Percentiles rank a stretch among this genome's conserved stretches.
phyloP scores from a whole-genome alignment of 2,329 filamentous ascomycete species.

The Beauveria australis region DNA sequence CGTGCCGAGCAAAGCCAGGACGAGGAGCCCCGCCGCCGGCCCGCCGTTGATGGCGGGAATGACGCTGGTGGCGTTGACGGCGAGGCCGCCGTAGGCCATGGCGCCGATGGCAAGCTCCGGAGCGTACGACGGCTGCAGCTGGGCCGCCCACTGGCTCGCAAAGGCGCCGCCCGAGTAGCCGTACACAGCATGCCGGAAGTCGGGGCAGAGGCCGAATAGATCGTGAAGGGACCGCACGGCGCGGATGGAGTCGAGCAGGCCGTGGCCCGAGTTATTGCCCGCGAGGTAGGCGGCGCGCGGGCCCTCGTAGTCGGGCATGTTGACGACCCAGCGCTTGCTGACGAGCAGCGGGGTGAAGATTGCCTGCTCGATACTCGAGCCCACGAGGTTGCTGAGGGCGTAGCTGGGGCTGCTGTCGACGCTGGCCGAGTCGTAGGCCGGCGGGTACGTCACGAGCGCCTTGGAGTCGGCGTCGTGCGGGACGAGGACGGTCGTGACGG shows the following conservation, averaged over 20 bases:
- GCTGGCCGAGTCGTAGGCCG: slow-evolving; percentile 27
- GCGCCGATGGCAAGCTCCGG: slow-evolving; percentile 42
- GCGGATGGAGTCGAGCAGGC: slow-evolving; percentile 36
- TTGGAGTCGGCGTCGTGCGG: slow-evolving; percentile 12
- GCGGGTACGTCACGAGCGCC: slow-evolving; percentile 29
- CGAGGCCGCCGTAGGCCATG: slow-evolving; percentile 40
- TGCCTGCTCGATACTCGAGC: slow-evolving; percentile 12
- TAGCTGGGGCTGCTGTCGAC: slow-evolving; percentile 30
- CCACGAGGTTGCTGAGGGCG: slow-evolving; percentile 15
- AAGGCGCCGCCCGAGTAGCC: slow-evolving; percentile 49
- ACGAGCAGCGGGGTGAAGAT: slow-evolving; percentile 20
- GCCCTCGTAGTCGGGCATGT: slow-evolving; percentile 38
- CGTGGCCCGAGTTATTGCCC: slow-evolving; percentile 34
- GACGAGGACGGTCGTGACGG: slow-evolving; percentile 27
- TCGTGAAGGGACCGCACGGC: slow-evolving; percentile 25
- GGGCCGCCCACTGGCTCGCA: slow-evolving; percentile 43
- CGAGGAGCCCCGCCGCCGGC: slow-evolving; percentile 14
- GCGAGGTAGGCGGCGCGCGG: slow-evolving; percentile 35
- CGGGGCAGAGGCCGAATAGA: slow-evolving; percentile 24
- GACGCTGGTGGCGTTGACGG: slow-evolving; percentile 31
- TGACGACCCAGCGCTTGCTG: slow-evolving; percentile 33
- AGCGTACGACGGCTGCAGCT: slow-evolving; percentile 43
- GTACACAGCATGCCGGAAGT: slow-evolving; percentile 36
- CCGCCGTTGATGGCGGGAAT: slow-evolving; percentile 25
- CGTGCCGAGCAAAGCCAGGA: slow-evolving; percentile 16